Conservation (phyloP, 2,329 filamentous ascomycete species). For the Drechslerella dactyloides region DNA sequence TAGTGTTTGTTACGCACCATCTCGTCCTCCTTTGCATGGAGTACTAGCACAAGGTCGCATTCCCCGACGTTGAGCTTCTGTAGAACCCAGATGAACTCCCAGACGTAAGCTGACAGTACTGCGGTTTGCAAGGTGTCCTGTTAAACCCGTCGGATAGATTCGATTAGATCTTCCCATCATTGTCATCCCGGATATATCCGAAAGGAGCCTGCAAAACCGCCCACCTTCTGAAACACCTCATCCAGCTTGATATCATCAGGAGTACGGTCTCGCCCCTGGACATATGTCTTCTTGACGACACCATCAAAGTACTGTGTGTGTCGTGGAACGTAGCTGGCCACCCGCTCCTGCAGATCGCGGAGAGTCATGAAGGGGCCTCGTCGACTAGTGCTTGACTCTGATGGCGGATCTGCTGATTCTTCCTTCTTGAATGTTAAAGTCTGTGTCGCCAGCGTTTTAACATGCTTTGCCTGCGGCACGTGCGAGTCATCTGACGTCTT, state of each 20-base stretch:
- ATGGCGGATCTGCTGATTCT: conserved; percentile 15
- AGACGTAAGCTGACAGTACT: conserved; percentile 84
- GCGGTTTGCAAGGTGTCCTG: conserved; percentile 71
- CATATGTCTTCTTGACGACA: conserved; percentile 81
- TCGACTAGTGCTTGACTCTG: conserved; percentile 51
- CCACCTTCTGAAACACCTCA: conserved; percentile 74
- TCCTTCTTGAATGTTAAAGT: conserved; percentile 32
- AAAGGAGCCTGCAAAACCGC: conserved; percentile 10
- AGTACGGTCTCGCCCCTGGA: conserved; percentile 65
- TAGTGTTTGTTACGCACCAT: conserved; percentile 56
- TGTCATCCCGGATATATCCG: conserved; percentile 5
- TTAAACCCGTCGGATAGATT: conserved; percentile 21
- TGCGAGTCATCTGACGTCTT: conserved; percentile 55
- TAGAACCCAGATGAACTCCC: conserved; percentile 80
- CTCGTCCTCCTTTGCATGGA: conserved; percentile 65
- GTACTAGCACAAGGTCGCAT: conserved; percentile 65
- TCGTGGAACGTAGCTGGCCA: conserved; percentile 52
- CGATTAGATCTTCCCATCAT: conserved; percentile 8
- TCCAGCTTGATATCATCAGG: conserved; percentile 83
- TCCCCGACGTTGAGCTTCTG: conserved; percentile 69
- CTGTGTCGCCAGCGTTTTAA: conserved; percentile 28
- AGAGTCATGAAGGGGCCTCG: conserved; percentile 39
- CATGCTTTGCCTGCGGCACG: conserved; percentile 58
- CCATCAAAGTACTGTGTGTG: conserved; percentile 65
- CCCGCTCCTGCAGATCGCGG: conserved; percentile 31